These are phyloP conservation scores for Pezicula neosporulosa DNA, from an alignment of 2,329 filamentous ascomycete species.

Conservation along the genomic window DNA sequence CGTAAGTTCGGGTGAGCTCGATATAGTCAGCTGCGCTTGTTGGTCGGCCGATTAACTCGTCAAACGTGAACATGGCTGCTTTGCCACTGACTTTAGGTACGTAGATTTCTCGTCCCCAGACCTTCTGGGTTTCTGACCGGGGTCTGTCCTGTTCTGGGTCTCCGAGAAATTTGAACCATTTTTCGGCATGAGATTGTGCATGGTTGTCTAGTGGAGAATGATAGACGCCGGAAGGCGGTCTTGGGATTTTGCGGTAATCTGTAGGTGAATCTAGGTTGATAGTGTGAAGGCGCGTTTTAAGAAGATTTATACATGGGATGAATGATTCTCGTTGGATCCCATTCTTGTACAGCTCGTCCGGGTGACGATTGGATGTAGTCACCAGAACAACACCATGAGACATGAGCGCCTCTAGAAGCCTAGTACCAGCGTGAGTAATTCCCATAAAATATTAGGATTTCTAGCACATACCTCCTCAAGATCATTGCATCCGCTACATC, in stretches of 20 bases:
- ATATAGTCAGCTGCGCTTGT: slow-evolving; percentile 95
- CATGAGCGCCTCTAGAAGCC: slow-evolving; percentile 87
- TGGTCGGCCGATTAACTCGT: slow-evolving; percentile 84
- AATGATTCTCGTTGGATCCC: slow-evolving; percentile 95
- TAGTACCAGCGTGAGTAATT: slow-evolving; percentile 21
- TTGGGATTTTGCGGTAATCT: slow-evolving; percentile 95
- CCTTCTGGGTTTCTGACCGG: slow-evolving; percentile 73
- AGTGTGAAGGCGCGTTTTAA: slow-evolving; percentile 79
- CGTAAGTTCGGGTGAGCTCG: slow-evolving; percentile 84
- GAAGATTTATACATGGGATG: slow-evolving; percentile 88
- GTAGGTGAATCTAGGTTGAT: slow-evolving; percentile 94
- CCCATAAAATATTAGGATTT: slow-evolving; percentile 1
- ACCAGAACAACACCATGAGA: slow-evolving; percentile 94
- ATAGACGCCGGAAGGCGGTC: slow-evolving; percentile 90
- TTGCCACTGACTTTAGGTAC: slow-evolving; percentile 86
- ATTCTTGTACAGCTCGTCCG: slow-evolving; percentile 95
- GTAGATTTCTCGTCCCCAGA: slow-evolving; percentile 89
- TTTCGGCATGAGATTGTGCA: slow-evolving; percentile 77
- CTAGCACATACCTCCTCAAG: slow-evolving; percentile 59
- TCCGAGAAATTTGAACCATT: slow-evolving; percentile 94
- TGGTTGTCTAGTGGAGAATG: slow-evolving; percentile 80
- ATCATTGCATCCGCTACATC: slow-evolving; percentile 99
- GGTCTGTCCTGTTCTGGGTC: slow-evolving; percentile 74
- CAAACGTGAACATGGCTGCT: slow-evolving; percentile 87
- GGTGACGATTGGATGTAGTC: slow-evolving; percentile 95